Evolutionary conservation across 2,329 filamentous ascomycete genomes (phyloP).

Genomic region (Calonectria pteridis): DNA sequence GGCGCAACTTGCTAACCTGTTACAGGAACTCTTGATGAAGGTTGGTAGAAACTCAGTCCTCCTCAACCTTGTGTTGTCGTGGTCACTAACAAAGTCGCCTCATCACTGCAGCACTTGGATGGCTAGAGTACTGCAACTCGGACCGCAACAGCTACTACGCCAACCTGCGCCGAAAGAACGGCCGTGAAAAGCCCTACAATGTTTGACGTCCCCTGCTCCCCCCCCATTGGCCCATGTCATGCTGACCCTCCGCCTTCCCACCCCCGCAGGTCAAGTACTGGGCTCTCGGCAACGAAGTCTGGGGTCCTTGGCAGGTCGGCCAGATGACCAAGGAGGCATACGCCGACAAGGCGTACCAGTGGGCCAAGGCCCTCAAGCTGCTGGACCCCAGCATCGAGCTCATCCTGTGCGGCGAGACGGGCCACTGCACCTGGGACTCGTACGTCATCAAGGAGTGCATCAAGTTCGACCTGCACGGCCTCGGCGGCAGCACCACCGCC

Average conservation of each 20-base stretch:
- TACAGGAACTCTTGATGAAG: slow-evolving; percentile 55
- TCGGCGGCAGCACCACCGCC: slow-evolving; percentile 49
- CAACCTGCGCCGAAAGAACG: slow-evolving; percentile 81
- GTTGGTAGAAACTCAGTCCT: slow-evolving; percentile 34
- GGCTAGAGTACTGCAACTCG: slow-evolving; percentile 90
- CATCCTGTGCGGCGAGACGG: slow-evolving; percentile 81
- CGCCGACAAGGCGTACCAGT: slow-evolving; percentile 76
- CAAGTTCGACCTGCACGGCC: slow-evolving; percentile 51
- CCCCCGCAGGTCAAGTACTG: slow-evolving; percentile 76
- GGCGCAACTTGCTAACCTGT: slow-evolving; percentile 12
- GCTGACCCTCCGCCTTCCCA: not conserved
- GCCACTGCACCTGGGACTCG: slow-evolving; percentile 78
- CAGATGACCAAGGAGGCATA: slow-evolving; percentile 79
- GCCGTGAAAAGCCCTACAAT: slow-evolving; percentile 81
- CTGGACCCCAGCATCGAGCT: slow-evolving; percentile 76
- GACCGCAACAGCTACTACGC: slow-evolving; percentile 84
- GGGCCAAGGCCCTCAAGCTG: slow-evolving; percentile 79
- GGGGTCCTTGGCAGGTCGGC: slow-evolving; percentile 76
- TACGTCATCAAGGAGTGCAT: slow-evolving; percentile 79
- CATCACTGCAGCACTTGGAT: slow-evolving; percentile 67
- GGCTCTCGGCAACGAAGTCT: slow-evolving; percentile 84
- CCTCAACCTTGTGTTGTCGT: no score
- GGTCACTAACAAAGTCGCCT: not conserved
- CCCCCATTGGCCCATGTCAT: not conserved
- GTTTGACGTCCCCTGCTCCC: slow-evolving; percentile 25